phyloP scores from a whole-genome alignment of 257 asterid genomes.

The Asclepias syriaca region DNA sequence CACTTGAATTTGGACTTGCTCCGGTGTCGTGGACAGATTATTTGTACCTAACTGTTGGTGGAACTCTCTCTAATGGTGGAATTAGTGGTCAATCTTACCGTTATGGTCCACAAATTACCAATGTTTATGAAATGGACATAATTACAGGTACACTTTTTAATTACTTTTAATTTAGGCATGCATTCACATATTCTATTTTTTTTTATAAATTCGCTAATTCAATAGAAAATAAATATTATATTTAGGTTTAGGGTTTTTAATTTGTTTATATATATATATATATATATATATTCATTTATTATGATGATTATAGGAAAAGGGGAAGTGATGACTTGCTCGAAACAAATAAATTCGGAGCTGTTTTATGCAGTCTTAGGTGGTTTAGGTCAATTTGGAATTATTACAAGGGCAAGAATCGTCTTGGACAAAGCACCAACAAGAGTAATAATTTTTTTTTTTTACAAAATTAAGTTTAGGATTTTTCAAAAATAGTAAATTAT shows the following conservation, averaged over 20 bases:
- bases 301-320: slow-evolving; percentile 41
- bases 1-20: slow-evolving; percentile 42
- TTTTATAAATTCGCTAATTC: too few species aligned
- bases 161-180: neutral
- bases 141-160: slow-evolving; percentile 41
- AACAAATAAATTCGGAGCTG: slow-evolving; percentile 33
- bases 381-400: slow-evolving; percentile 74
- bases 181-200: neutral
- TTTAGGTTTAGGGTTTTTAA: too few species aligned
- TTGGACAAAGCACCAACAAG: slow-evolving; percentile 57
- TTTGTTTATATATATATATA: too few species aligned
- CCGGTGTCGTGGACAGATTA: slow-evolving; percentile 75
- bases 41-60: slow-evolving; percentile 61
- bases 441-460: slow-evolving; percentile 23
- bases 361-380: slow-evolving; percentile 72
- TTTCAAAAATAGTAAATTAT: too few species aligned
- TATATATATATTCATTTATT: too few species aligned
- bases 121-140: slow-evolving; percentile 60
- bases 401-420: slow-evolving; percentile 63
- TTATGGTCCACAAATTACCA: slow-evolving; percentile 70
- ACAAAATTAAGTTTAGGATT: too few species aligned
- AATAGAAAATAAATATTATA: too few species aligned
- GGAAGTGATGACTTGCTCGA: slow-evolving; percentile 47
- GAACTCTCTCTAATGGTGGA: slow-evolving; percentile 74
- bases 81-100: slow-evolving; percentile 64